Evolutionary conservation across 176 grass and related monocot genomes (phyloP), one percentile per base, ranked within the genome.

Genomic region (Oryza longistaminata): DNA sequence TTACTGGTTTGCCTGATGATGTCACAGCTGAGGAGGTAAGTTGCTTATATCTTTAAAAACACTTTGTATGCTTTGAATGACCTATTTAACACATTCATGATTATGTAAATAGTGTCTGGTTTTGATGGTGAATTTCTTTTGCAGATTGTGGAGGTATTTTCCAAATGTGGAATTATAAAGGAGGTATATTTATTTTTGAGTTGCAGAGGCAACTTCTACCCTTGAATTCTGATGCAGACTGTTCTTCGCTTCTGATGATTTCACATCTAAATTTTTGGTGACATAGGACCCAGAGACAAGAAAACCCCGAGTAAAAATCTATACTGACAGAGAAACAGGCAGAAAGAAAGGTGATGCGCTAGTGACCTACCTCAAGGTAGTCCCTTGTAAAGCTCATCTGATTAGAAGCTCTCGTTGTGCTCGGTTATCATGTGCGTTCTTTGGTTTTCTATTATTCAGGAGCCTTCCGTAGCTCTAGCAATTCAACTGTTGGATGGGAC

Each of bases 161-260:
- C 96, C 42, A 99, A 99, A 45, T 99, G 96, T 70, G 96, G 96
- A 82, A 90, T 99, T 87, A 85, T 99, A 90, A 99, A 99, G 81
- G 93, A 99, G 93, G 96, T 99, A 85, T 25, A 45, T 45, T 82
- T 72, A 64, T 9, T 85, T 39, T 70, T 79, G 68, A 70, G n/a
- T 76, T 62, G 12, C 22, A 33, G 37, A 62, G 70, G 67, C 70
- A 33, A 15, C 26, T 74, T 83, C 55, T 24, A 62, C n/a, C 24
- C 3, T 62, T 62, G 58, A 43, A 75, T 85, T 4, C 71, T 76
- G 39, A 53, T 77, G 42, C 21, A 12, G 13, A 35, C 26, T 69
- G 13, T 37, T 65, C 31, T 76, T 77, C 26, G 13, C 49, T 25
- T 60, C 76, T 82, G 53, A 43, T 82, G 24, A 53, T 76, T 29